Base-by-base conservation (phyloP, 1,284 basidiomycete genomes). In the Sanghuangporus weigelae region DNA sequence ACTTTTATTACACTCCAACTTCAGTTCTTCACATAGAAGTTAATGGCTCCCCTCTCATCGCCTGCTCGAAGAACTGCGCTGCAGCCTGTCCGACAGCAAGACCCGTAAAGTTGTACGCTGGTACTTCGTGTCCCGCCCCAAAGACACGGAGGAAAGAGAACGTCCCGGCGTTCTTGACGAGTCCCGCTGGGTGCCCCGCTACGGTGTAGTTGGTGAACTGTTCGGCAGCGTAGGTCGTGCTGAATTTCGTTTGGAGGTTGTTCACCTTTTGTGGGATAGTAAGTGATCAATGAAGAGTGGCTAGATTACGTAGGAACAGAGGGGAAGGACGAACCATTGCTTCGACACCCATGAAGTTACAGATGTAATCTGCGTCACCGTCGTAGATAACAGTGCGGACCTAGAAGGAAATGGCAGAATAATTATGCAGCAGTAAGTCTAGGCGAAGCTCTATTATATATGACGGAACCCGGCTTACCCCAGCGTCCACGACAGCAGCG, bases 311-410 rank as follows among this genome's bases (percentile, higher is more conserved):
- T n/a, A 55, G 69, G 65, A 12, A 68, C 59, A 35, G 23, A 5
- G 57, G 60, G 64, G 57, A 31, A 36, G 48, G 14, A 67, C 71
- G 61, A 60, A 85, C 84, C 84, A 87, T 84, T 0, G 80, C 79
- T 72, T 87, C 85, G 10, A 87, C 79, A 3, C 85, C 85, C 56
- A 79, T 72, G 69, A 78, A 85, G 69, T 87, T 87, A 40, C 83
- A 69, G 67, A 86, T 85, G 68, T 79, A 86, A 68, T 86, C 85
- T 76, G 76, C 63, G 14, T 68, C 61, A 21, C 62, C 67, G 60
- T 50, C 64, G 51, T 66, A 63, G 39, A 67, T 59, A 31, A 51
- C 50, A 44, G 64, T 66, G 36, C 58, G 59, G 35, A 65, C 55
- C 57, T 60, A 60, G 46, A 26, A 44, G 12, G 38, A 36, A 14